Base-by-base conservation (phyloP, 2,329 filamentous ascomycete genomes). In the Sporothrix variecibatus region DNA sequence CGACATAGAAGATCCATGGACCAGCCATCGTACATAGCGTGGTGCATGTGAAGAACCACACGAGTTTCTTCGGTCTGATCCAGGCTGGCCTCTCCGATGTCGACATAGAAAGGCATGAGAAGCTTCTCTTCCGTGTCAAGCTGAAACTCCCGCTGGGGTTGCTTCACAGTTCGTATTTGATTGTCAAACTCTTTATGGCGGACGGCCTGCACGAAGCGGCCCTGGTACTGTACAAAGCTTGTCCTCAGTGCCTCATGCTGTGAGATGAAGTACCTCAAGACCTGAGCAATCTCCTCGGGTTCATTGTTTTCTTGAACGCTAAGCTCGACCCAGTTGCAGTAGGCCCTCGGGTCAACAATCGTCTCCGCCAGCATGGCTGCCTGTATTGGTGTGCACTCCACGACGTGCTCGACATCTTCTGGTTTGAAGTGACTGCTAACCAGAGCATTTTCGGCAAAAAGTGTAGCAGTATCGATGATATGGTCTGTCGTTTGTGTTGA, bases 11-110 rank as follows among this genome's bases (percentile, higher is more conserved):
- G 84, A 71, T 97, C 92, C 79, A 94, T 87, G 0, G 94, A 95
- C 95, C 95, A 98, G n/a, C 94, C 95, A 81, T 98, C 95, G 79
- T 97, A 98, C 0, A 97, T 81, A 0, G 93, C 90, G 81, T 98
- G 95, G 79, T 97, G 94, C 0, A 97, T 84, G 15, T 91, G 86
- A 62, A 93, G 72, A 12, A 88, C 81, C 75, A 80, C 80, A 3
- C 83, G 77, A 2, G 79, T 72, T 67, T 76, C 73, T 4, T 79
- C 69, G 23, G 17, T 11, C n/a, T 71, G 43, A 15, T 77, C 23
- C 26, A 20, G 7, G 2, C 11, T 12, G 5, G 34, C 4, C 34
- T 67, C 72, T 6, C 51, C 65, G 1, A 94, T 82, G 75, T 93
- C 87, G n/a, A 94, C 82, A 20, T 81, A 82, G 17, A 95, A 83